Percentiles rank a stretch among this genome's conserved stretches.
These are phyloP conservation scores for Gossypium lobatum DNA, from an alignment of 441 rosid genomes.

Conservation along the genomic window DNA sequence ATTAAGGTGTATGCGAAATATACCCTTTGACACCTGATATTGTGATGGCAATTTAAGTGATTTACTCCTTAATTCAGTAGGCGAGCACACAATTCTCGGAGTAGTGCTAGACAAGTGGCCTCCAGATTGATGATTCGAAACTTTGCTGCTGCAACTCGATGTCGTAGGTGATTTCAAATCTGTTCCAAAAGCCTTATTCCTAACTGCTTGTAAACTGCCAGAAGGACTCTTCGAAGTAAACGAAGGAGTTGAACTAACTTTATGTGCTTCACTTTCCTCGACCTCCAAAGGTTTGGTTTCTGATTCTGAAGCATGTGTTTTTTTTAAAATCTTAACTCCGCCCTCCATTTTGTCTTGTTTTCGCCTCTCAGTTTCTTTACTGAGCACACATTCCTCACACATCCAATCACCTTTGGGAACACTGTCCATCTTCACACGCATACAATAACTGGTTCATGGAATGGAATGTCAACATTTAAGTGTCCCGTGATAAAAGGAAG, in stretches of 20 bases:
- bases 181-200: slow-evolving; percentile 16
- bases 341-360: slow-evolving; percentile 14
- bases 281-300: slow-evolving; percentile 2
- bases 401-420: slow-evolving; percentile 32
- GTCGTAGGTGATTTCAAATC: slow-evolving; percentile 1
- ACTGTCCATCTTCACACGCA: slow-evolving; percentile 25
- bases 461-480: slow-evolving; percentile 6
- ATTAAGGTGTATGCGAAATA: not conserved
- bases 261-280: slow-evolving; percentile 9
- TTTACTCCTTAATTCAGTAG: not conserved
- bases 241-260: slow-evolving; percentile 9
- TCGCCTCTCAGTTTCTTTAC: slow-evolving; percentile 3
- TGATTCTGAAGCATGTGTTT: slow-evolving; percentile 10
- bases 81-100: not conserved
- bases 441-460: slow-evolving; percentile 28
- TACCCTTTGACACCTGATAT: slow-evolving; percentile 10
- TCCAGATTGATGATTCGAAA: not conserved
- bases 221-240: slow-evolving; percentile 21
- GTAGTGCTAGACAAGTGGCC: not conserved
- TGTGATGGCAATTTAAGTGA: slow-evolving; percentile 10
- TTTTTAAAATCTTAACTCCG: not conserved
- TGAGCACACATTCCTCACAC: slow-evolving; percentile 27
- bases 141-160: slow-evolving; percentile 7
- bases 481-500: not conserved
- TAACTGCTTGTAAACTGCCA: slow-evolving; percentile 10